Conservation (phyloP, 2,329 filamentous ascomycete species). For the Cercospora brassicicola region DNA sequence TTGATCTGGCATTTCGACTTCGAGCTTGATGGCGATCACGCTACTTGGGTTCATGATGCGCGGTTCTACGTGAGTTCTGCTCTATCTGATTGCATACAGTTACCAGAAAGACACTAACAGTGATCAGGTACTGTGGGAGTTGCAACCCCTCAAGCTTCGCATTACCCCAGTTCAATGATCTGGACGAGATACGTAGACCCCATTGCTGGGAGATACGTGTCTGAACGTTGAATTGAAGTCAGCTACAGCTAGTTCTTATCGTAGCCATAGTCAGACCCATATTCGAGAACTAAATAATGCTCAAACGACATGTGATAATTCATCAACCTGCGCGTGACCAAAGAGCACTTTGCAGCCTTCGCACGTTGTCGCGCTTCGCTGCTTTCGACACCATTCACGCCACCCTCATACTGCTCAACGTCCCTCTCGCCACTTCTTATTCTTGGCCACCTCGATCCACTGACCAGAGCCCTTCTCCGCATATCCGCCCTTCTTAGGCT, state of each 20-base stretch:
- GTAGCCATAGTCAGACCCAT: too few relatives aligned
- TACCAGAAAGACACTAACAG: background rate
- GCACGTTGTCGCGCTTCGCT: background rate
- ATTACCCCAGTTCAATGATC: slow-evolving; percentile 18
- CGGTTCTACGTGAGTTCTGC: slow-evolving; percentile 24
- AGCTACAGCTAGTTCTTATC: background rate
- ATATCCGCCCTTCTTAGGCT: background rate
- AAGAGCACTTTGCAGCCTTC: too few relatives aligned
- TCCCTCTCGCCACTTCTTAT: background rate
- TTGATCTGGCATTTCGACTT: slow-evolving; percentile 30
- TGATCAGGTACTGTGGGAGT: slow-evolving; percentile 24
- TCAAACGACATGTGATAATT: too few relatives aligned
- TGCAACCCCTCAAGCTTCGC: slow-evolving; percentile 25
- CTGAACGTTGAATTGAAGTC: background rate
- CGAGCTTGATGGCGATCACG: slow-evolving; percentile 27
- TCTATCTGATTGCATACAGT: too few relatives aligned
- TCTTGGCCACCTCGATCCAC: background rate
- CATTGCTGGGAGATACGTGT: background rate
- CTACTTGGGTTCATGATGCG: slow-evolving; percentile 28
- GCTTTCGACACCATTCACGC: background rate
- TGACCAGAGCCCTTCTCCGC: background rate
- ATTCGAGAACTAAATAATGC: too few relatives aligned
- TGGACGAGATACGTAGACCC: too few relatives aligned
- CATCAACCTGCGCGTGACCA: too few relatives aligned
- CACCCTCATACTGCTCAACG: too few relatives aligned